Percentiles rank a stretch among this genome's conserved stretches.
Evolutionary conservation across 2,329 filamentous ascomycete species (phyloP).

Genomic region (Talaromyces verruculosus): DNA sequence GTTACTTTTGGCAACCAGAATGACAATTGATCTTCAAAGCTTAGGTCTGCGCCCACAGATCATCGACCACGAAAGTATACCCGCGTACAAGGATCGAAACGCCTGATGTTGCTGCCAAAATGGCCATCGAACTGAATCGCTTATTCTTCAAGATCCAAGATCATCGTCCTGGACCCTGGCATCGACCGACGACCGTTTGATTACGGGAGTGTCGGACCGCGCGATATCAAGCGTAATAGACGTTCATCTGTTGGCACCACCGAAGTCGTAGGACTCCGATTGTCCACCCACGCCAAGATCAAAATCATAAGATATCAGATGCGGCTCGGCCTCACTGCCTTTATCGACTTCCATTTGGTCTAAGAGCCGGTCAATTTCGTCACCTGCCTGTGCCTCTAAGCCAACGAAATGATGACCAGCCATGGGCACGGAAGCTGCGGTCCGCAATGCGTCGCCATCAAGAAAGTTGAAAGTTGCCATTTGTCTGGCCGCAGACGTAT

Average conservation of each 20-base stretch:
- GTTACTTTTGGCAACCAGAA: not conserved
- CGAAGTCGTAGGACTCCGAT: not conserved
- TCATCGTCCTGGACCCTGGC: not conserved
- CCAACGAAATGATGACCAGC: slow-evolving; percentile 21
- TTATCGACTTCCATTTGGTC: slow-evolving; percentile 41
- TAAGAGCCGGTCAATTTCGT: slow-evolving; percentile 43
- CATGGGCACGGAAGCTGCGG: not conserved
- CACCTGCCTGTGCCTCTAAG: slow-evolving; percentile 37
- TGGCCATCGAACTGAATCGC: not conserved
- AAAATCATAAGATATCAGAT: slow-evolving; percentile 20
- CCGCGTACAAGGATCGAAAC: not conserved
- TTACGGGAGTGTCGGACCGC: not conserved
- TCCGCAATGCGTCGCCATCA: not conserved
- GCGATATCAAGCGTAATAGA: not conserved
- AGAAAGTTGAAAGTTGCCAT: not conserved
- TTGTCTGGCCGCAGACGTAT: not conserved
- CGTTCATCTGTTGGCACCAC: not conserved
- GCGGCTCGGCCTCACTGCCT: slow-evolving; percentile 37
- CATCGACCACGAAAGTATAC: not conserved
- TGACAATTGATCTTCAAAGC: not conserved
- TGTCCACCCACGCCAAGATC: not conserved
- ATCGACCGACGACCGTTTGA: not conserved
- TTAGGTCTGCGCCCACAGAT: slow-evolving; percentile 3
- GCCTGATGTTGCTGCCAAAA: not conserved
- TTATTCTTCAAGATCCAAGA: not conserved